These are phyloP conservation scores for Prunus salicina DNA, from an alignment of 306 rosid species.

Conservation along the genomic window DNA sequence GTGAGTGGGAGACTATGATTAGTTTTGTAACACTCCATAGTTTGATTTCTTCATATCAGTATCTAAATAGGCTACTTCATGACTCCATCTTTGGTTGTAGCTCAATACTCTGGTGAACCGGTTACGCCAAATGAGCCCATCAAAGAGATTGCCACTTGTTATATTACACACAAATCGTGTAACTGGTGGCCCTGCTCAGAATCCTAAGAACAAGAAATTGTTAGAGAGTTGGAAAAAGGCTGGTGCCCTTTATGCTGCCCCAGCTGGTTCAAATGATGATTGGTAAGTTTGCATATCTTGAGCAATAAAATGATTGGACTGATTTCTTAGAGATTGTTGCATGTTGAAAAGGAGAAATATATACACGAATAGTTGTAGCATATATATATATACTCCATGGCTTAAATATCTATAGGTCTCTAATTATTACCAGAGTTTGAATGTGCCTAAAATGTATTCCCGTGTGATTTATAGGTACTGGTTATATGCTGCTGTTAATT, in stretches of 20 bases:
- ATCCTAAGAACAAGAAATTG: constrained; percentile 58
- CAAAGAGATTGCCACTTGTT: constrained; percentile 79
- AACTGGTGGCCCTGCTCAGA: constrained; percentile 63
- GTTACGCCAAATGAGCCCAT: constrained; percentile 65
- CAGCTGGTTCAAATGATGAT: constrained; percentile 87
- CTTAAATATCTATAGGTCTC: constrained; percentile 6
- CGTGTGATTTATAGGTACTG: constrained; percentile 63
- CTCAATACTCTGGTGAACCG: constrained; percentile 54
- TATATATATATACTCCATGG: not conserved
- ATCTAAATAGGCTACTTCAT: constrained; percentile 17
- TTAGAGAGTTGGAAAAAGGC: constrained; percentile 65
- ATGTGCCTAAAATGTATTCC: constrained; percentile 8
- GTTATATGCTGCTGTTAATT: constrained; percentile 87
- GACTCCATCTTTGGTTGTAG: constrained; percentile 47
- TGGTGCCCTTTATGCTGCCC: constrained; percentile 78
- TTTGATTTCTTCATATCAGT: constrained; percentile 5
- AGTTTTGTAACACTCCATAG: not conserved
- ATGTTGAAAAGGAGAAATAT: not conserved
- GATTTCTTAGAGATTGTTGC: not conserved
- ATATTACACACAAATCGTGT: constrained; percentile 79
- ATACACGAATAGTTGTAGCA: not conserved
- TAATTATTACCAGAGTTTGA: not conserved
- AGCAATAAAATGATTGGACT: not conserved
- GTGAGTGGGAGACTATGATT: constrained; percentile 35
- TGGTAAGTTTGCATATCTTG: constrained; percentile 49